Percentiles rank a stretch among this genome's conserved stretches.
Evolutionary conservation across 1,284 basidiomycete genomes (phyloP).

Genomic region (Boletus albobrunnescens): DNA sequence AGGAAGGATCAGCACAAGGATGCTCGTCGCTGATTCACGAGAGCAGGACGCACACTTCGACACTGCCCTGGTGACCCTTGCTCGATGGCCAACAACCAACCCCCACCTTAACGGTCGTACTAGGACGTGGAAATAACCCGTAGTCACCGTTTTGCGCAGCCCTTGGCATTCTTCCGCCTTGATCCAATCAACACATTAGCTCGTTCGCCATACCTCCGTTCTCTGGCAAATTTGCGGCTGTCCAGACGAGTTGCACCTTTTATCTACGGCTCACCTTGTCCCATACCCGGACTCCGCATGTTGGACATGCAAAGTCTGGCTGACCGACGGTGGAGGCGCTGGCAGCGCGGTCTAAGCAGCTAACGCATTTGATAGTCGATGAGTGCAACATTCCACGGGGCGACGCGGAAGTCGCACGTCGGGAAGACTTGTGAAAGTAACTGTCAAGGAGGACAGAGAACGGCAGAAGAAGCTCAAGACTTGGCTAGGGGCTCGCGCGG

Average conservation of each 20-base stretch:
- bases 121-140: slow-evolving; percentile 43
- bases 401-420: slow-evolving; percentile 41
- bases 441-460: slow-evolving; percentile 49
- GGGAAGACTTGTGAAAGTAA: slow-evolving; percentile 53
- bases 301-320: slow-evolving; percentile 54
- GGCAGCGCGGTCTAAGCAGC: slow-evolving; percentile 39
- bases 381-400: slow-evolving; percentile 44
- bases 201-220: slow-evolving; percentile 40
- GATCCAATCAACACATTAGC: slow-evolving; percentile 46
- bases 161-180: slow-evolving; percentile 67
- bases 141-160: slow-evolving; percentile 57
- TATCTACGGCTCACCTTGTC: slow-evolving; percentile 34
- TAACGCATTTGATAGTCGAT: slow-evolving; percentile 55
- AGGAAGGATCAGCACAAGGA: slow-evolving; percentile 28
- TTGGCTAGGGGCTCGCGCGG: slow-evolving; percentile 42
- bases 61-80: slow-evolving; percentile 48
- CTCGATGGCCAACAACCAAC: slow-evolving; percentile 50
- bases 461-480: slow-evolving; percentile 54
- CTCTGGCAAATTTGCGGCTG: slow-evolving; percentile 49
- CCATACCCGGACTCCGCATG: slow-evolving; percentile 41
- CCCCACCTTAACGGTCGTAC: slow-evolving; percentile 58
- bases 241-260: slow-evolving; percentile 48
- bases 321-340: slow-evolving; percentile 49
- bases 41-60: slow-evolving; percentile 69
- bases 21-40: slow-evolving; percentile 3